Evolutionary conservation across 306 rosid species (phyloP), one percentile per base, ranked within the genome.

Genomic region (Pueraria montana): DNA sequence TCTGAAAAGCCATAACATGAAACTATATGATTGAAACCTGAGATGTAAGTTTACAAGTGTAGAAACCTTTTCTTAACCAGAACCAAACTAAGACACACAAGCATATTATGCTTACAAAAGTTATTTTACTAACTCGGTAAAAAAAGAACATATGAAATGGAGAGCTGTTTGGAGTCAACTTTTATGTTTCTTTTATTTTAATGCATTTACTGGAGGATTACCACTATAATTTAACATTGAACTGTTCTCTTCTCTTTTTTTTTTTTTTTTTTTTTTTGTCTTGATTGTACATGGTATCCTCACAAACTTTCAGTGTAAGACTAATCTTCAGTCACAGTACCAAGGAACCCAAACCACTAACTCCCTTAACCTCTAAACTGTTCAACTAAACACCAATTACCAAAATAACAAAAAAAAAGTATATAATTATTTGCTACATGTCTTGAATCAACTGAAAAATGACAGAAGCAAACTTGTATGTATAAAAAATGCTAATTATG

Each of bases 401-500:
- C 65, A 69, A 43, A 18, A 62, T 5, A 53, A 20, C 14, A 32
- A 16, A 32, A 68, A 53, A n/a, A 8, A 70, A 1, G 26, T 26
- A 30, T 27, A 61, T 6, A 49, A 32, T 8, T 11, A 76, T 26
- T 36, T 64, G 38, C 64, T 27, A 62, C 21, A 21, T 59, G 13
- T n/a, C 14, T 27, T 65, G 8, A 42, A 52, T 42, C 32, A 56
- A 32, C 74, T 72, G 55, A 27, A 74, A 52, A 11, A 1, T 3
- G n/a, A n/a, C 40, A 34, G 40, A 34, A 73, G 75, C 46, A 49
- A 20, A 18, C 26, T 32, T 21, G 21, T 11, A 24, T 77, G 46
- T 24, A 11, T 30, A 14, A 62, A 43, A 34, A 46, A 86, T 23
- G 58, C 56, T 52, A 63, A 27, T 48, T 67, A 84, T 61, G 62